Conservation (phyloP, 768 basidiomycete genomes). For the Boletus huronensis region DNA sequence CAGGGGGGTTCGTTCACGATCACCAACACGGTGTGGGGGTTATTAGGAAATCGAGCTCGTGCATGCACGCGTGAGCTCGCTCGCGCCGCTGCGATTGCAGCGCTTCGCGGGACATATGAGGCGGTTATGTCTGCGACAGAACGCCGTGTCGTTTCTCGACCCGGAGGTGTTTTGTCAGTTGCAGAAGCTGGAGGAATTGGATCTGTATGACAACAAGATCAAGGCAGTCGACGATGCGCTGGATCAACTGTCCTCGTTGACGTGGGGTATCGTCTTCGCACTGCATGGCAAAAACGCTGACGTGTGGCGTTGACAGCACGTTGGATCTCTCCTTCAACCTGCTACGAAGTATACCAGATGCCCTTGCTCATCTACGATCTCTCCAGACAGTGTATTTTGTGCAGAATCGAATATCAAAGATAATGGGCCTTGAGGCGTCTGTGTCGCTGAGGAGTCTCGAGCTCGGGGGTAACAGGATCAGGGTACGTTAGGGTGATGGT, state of each 20-base stretch:
- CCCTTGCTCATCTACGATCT: slow-evolving; percentile 51
- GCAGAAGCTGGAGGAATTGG: slow-evolving; percentile 77
- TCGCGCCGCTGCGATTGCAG: slow-evolving; percentile 62
- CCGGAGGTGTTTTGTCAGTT: slow-evolving; percentile 67
- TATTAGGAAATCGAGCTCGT: slow-evolving; percentile 81
- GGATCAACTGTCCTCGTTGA: slow-evolving; percentile 50
- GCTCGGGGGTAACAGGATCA: slow-evolving; percentile 88
- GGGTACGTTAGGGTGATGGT: slow-evolving; percentile 47
- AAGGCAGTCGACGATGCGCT: slow-evolving; percentile 69
- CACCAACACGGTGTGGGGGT: not conserved
- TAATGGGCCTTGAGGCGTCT: slow-evolving; percentile 58
- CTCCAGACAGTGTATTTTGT: slow-evolving; percentile 88
- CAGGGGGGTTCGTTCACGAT: not conserved
- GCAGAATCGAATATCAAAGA: slow-evolving; percentile 88
- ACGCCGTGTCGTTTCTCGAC: slow-evolving; percentile 70
- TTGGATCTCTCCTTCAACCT: slow-evolving; percentile 97
- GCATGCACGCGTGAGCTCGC: slow-evolving; percentile 70
- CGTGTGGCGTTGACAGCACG: slow-evolving; percentile 41
- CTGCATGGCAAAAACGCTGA: not conserved
- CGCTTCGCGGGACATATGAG: slow-evolving; percentile 70
- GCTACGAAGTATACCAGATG: slow-evolving; percentile 64
- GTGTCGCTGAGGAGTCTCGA: slow-evolving; percentile 78
- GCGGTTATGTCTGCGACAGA: slow-evolving; percentile 83
- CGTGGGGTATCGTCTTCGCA: slow-evolving; percentile 38
- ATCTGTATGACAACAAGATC: slow-evolving; percentile 94